phyloP scores from a whole-genome alignment of 345 rosid species.

The Boechera divaricarpa region DNA sequence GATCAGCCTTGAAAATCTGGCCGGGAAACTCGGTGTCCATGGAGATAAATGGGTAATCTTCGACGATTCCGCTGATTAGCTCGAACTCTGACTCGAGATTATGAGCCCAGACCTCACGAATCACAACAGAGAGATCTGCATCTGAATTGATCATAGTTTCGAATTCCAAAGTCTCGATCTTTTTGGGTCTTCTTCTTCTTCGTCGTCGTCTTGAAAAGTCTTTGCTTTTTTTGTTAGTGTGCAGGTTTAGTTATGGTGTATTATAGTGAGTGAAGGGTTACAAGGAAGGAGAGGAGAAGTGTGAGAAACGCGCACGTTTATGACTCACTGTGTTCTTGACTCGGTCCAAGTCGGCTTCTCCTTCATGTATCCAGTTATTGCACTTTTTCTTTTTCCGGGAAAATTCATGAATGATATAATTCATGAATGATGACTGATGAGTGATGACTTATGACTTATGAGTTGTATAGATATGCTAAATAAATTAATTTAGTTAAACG shows the following conservation, averaged over 20 bases:
- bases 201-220: neutral
- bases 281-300: conserved; percentile 31
- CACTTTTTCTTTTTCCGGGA: neutral
- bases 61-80: conserved; percentile 64
- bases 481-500: too few relatives aligned
- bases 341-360: conserved; percentile 33
- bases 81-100: conserved; percentile 73
- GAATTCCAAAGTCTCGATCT: neutral
- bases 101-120: conserved; percentile 79
- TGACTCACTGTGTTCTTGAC: conserved; percentile 32
- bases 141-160: conserved; percentile 38
- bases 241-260: neutral
- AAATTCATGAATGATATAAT: too few relatives aligned
- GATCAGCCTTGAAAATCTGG: conserved; percentile 48
- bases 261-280: conserved; percentile 9
- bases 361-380: conserved; percentile 14
- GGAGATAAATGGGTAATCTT: conserved; percentile 66
- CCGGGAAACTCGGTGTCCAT: conserved; percentile 99
- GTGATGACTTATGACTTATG: too few relatives aligned
- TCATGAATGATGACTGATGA: too few relatives aligned
- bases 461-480: too few relatives aligned
- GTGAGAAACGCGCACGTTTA: conserved; percentile 42
- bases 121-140: conserved; percentile 29
- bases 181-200: neutral
- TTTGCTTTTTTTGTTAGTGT: neutral